A percentile compares a stretch with the other conserved stretches of the same genome.
phyloP scores from a whole-genome alignment of 371 early-diverging fungal genomes.

The Umbelopsis sp. region DNA sequence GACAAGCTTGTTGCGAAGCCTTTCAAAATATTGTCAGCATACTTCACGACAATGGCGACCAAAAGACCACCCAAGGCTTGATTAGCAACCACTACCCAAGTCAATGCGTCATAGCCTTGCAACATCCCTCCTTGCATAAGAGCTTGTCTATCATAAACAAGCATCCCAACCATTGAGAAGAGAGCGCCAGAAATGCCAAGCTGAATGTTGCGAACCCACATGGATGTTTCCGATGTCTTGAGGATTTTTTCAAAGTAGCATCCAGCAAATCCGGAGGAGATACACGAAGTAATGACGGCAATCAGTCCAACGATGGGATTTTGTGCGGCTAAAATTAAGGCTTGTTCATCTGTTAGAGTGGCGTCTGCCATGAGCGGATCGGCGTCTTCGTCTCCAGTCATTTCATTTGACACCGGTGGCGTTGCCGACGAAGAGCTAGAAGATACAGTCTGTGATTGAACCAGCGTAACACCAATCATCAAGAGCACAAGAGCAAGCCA shows the following conservation, averaged over 20 bases:
- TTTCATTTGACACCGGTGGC: slow-evolving; percentile 2
- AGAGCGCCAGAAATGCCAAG: slow-evolving; percentile 63
- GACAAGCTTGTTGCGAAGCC: slow-evolving; percentile 88
- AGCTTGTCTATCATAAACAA: slow-evolving; percentile 62
- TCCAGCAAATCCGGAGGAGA: slow-evolving; percentile 74
- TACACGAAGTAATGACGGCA: slow-evolving; percentile 65
- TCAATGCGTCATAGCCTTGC: slow-evolving; percentile 74
- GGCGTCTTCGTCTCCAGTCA: slow-evolving; percentile 27
- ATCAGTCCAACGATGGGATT: slow-evolving; percentile 65
- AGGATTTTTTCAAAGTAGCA: slow-evolving; percentile 75
- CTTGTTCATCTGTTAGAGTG: slow-evolving; percentile 27
- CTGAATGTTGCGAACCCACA: slow-evolving; percentile 86
- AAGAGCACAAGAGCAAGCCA: slow-evolving; percentile 86
- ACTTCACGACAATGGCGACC: slow-evolving; percentile 87
- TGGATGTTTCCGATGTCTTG: slow-evolving; percentile 62
- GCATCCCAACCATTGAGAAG: slow-evolving; percentile 69
- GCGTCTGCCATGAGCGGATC: slow-evolving; percentile 26
- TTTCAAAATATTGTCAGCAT: slow-evolving; percentile 90
- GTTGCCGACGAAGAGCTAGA: slow-evolving; percentile 18
- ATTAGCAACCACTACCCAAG: slow-evolving; percentile 74
- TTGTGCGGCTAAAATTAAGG: slow-evolving; percentile 30
- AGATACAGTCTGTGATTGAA: slow-evolving; percentile 69
- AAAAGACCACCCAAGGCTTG: slow-evolving; percentile 87
- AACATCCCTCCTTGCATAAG: slow-evolving; percentile 73
- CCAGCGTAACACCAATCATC: slow-evolving; percentile 88